phyloP scores from a whole-genome alignment of 192 early-diverging fungal species.

The Backusella macrospora region DNA sequence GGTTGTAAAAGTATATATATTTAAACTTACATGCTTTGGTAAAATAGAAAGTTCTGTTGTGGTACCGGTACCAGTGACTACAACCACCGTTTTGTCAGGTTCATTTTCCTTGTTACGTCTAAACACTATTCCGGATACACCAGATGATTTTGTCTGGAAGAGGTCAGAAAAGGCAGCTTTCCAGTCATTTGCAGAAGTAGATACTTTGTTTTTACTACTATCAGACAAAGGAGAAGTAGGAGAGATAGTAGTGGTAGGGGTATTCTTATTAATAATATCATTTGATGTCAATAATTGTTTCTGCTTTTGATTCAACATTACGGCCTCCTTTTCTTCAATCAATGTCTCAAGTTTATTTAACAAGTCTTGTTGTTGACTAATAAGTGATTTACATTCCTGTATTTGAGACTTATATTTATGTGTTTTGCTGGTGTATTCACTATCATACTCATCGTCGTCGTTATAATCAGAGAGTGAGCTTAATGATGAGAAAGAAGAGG shows the following conservation, averaged over 20 bases:
- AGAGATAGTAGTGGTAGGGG: background rate
- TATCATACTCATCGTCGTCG: background rate
- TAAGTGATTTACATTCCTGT: slow-evolving; percentile 7
- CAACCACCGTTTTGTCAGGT: slow-evolving; percentile 3
- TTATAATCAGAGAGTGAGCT: slow-evolving; percentile 7
- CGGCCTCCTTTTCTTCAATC: background rate
- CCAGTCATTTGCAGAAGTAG: background rate
- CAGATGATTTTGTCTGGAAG: background rate
- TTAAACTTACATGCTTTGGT: slow-evolving; percentile 6
- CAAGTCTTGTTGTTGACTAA: background rate
- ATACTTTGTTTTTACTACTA: background rate
- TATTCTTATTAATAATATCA: background rate
- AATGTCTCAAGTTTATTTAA: background rate
- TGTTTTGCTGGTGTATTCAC: background rate
- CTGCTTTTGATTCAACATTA: background rate
- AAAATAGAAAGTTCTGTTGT: slow-evolving; percentile 17
- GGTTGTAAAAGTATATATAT: background rate
- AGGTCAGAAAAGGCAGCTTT: background rate
- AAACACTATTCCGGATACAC: background rate
- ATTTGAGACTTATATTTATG: slow-evolving; percentile 5
- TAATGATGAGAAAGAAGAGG: slow-evolving; percentile 1
- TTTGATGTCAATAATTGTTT: background rate
- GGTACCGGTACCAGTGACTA: slow-evolving; percentile 15
- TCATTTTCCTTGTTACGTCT: slow-evolving; percentile 4
- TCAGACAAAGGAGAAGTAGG: no score